phyloP scores from a whole-genome alignment of 2,329 filamentous ascomycete species.

The Ceratocystiopsis brevicomis region DNA sequence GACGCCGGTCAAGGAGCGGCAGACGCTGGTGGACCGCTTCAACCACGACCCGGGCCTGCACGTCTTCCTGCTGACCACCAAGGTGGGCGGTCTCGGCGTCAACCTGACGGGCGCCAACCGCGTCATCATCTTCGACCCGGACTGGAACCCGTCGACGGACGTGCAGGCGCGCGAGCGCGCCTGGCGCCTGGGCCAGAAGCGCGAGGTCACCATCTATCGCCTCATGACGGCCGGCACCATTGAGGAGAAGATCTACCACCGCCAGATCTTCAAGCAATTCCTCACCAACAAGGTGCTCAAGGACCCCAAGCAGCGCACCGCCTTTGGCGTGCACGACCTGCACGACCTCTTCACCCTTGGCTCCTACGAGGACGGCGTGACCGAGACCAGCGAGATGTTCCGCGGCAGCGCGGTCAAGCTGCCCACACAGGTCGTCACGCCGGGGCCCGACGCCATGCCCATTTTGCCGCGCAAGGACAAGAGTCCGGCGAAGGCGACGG shows the following conservation, averaged over 20 bases:
- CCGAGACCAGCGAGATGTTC: slow-evolving; percentile 74
- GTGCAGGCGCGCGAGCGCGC: slow-evolving; percentile 87
- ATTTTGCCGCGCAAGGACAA: slow-evolving; percentile 1
- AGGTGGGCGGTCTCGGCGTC: slow-evolving; percentile 82
- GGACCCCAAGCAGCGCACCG: slow-evolving; percentile 82
- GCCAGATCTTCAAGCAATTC: slow-evolving; percentile 97
- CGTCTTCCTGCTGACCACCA: slow-evolving; percentile 85
- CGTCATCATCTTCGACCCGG: slow-evolving; percentile 95
- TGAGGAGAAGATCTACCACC: slow-evolving; percentile 97
- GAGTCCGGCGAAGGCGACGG: neutral
- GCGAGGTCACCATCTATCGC: slow-evolving; percentile 87
- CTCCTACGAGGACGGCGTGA: slow-evolving; percentile 45
- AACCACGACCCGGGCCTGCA: slow-evolving; percentile 64
- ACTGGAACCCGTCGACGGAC: slow-evolving; percentile 97
- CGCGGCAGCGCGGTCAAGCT: slow-evolving; percentile 63
- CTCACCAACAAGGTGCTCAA: slow-evolving; percentile 89
- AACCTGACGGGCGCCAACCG: slow-evolving; percentile 89
- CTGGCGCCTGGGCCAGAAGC: slow-evolving; percentile 88
- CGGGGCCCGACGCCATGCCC: slow-evolving; percentile 11
- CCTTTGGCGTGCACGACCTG: slow-evolving; percentile 74
- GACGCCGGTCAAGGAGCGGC: slow-evolving; percentile 74
- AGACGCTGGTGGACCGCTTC: slow-evolving; percentile 80
- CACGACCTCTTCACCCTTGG: slow-evolving; percentile 80
- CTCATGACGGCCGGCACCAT: slow-evolving; percentile 98
- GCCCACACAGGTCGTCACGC: slow-evolving; percentile 16